Evolutionary conservation across 2,329 filamentous ascomycete species (phyloP), one percentile per base, ranked within the genome.

Genomic region (Penicillium polonicum): DNA sequence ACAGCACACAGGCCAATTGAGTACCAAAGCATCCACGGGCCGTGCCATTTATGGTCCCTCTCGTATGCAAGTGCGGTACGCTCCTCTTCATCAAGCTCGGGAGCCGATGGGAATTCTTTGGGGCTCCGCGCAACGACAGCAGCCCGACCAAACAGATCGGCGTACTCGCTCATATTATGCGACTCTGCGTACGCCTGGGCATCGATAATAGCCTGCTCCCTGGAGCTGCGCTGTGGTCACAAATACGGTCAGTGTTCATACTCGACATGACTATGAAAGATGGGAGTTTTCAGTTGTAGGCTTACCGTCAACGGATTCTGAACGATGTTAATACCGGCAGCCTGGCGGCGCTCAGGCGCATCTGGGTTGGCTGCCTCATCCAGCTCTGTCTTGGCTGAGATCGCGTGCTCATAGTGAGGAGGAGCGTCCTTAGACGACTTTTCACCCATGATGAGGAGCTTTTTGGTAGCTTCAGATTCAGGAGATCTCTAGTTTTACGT

Each of bases 1-100:
- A 82, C 70, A 10, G 79, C 80, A 62, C 78, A 80, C 21, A 81
- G 68, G 35, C 76, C 73, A 57, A 82, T 78, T 21, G 78, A 79
- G 56, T 77, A 74, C 68, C 81, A 82, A 6, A 82, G 70, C 36
- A 73, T 64, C 13, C 44, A 55, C 0, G 80, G 77, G 21, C 80
- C 79, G 8, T 73, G 72, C 79, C 80, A 82, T 60, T 77, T 76
- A 60, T 80, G 76, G 12, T 74, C 67, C 31, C 76, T 68, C 64
- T 82, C 80, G 33, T 78, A 72, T 10, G 69, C 65, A 10, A 83
- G 74, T 1, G 72, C 74, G 0, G 73, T 64, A n/a, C 67, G 67
- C 60, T 83, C 80, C 1, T 71, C 65, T 2, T 76, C 72, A 1
- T 67, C 68, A 5, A 83, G 68, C 2, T 72, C 76, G 4, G 72